Conservation (phyloP, 495 filamentous ascomycete genomes). For the Xylaria grammica region DNA sequence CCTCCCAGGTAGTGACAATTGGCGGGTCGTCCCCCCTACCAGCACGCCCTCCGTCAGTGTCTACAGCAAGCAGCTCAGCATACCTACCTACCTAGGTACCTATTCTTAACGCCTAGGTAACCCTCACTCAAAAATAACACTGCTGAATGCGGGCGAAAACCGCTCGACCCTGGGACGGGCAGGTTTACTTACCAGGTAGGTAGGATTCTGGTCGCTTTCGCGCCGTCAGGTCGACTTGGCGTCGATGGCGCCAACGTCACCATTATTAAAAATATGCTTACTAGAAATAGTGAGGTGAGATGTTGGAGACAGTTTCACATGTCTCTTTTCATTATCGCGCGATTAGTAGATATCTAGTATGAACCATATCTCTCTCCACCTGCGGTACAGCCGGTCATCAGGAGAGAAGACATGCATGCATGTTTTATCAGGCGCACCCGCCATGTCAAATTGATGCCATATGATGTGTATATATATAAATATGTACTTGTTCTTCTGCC, state of each 20-base stretch:
- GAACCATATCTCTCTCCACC: conserved; percentile 3
- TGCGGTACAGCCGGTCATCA: not conserved
- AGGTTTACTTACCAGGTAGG: no score
- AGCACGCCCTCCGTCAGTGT: not conserved
- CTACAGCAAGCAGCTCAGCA: not conserved
- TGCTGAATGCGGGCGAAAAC: no score
- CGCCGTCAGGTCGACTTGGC: no score
- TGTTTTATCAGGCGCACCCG: conserved; percentile 16
- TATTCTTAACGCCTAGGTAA: no score
- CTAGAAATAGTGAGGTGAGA: no score
- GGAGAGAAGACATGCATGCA: conserved; percentile 6
- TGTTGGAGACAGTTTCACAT: not conserved
- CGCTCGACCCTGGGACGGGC: no score
- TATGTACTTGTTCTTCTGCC: conserved; percentile 24
- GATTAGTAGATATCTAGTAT: conserved; percentile 12
- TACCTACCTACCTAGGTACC: no score
- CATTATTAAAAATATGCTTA: no score
- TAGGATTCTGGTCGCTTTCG: no score
- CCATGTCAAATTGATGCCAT: conserved; percentile 27
- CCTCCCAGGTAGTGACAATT: not conserved
- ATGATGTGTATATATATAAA: conserved; percentile 21
- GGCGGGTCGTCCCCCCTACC: not conserved
- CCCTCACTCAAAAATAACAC: no score
- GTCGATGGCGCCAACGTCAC: no score
- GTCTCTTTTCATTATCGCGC: conserved; percentile 13